Percentiles rank a stretch among this genome's conserved stretches.
These are phyloP conservation scores for Lathyrus oleraceus DNA, from an alignment of 306 rosid genomes.

Conservation along the genomic window DNA sequence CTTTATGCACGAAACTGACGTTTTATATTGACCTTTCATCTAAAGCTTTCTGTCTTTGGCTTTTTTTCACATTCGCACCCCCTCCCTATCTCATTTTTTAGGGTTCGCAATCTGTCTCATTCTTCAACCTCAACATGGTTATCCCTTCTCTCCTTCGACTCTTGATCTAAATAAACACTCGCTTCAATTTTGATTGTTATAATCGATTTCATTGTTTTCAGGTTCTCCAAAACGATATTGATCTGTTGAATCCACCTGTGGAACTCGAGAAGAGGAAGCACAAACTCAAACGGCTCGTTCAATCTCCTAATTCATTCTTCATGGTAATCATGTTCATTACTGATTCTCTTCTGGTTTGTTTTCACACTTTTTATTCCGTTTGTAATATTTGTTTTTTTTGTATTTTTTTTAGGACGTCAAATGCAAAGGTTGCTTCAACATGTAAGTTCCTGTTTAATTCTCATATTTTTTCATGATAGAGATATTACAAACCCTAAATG, in stretches of 20 bases:
- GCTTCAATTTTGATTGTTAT: neutral
- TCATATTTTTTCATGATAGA: neutral
- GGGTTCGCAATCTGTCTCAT: slow-evolving; percentile 20
- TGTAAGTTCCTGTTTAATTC: slow-evolving; percentile 23
- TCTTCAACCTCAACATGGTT: slow-evolving; percentile 19
- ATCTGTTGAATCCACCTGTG: slow-evolving; percentile 35
- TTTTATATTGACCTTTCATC: neutral
- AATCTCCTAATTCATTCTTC: slow-evolving; percentile 47
- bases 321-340: slow-evolving; percentile 38
- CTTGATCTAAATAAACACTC: neutral
- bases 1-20: no score
- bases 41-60: accelerated
- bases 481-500: no score
- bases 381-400: neutral
- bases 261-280: slow-evolving; percentile 41
- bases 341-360: neutral
- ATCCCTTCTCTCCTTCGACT: neutral
- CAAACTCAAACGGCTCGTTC: slow-evolving; percentile 43
- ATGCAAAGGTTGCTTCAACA: slow-evolving; percentile 43
- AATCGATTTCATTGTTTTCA: neutral
- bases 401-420: slow-evolving; percentile 32
- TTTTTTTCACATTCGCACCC: slow-evolving; percentile 12
- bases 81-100: neutral
- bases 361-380: neutral
- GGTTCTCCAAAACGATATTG: slow-evolving; percentile 43